These are phyloP conservation scores for Rhodosporidiobolus sp. DNA, from an alignment of 768 basidiomycete species.

Conservation along the genomic window DNA sequence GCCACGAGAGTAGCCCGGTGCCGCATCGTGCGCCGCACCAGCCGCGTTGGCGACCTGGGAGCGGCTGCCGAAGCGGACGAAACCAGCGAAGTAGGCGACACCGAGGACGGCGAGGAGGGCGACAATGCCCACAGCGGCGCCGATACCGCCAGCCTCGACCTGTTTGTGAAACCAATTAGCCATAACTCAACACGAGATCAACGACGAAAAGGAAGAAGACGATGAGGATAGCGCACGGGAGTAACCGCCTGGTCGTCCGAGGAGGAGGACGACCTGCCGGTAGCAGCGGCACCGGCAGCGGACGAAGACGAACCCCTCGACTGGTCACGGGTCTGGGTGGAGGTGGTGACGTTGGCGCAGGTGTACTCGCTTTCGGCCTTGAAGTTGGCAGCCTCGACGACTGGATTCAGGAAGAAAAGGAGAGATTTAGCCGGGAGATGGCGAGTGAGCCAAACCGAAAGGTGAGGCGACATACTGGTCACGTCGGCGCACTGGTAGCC, in stretches of 20 bases:
- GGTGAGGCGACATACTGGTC: neutral
- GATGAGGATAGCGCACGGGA: too few relatives aligned
- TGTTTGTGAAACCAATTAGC: too few relatives aligned
- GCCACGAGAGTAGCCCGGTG: neutral
- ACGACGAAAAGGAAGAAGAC: too few relatives aligned
- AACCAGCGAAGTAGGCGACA: neutral
- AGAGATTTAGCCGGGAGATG: too few relatives aligned
- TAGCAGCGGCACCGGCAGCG: neutral
- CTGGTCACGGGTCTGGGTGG: too few relatives aligned
- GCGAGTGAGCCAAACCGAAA: too few relatives aligned
- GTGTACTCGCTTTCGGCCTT: constrained; percentile 25
- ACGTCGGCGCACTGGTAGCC: neutral
- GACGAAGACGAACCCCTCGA: neutral
- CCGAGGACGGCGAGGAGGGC: neutral
- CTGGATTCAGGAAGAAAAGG: constrained; percentile 39
- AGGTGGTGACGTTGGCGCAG: constrained; percentile 41
- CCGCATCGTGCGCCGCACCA: neutral
- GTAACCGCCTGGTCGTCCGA: neutral
- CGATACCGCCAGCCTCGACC: neutral
- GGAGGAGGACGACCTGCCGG: too few relatives aligned
- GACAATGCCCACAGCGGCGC: neutral
- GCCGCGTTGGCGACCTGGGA: neutral
- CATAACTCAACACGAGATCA: too few relatives aligned
- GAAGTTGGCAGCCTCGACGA: constrained; percentile 31
- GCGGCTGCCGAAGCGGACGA: neutral